These are phyloP conservation scores for Malus hybrid DNA, from an alignment of 331 rosid species.

Conservation along the genomic window DNA sequence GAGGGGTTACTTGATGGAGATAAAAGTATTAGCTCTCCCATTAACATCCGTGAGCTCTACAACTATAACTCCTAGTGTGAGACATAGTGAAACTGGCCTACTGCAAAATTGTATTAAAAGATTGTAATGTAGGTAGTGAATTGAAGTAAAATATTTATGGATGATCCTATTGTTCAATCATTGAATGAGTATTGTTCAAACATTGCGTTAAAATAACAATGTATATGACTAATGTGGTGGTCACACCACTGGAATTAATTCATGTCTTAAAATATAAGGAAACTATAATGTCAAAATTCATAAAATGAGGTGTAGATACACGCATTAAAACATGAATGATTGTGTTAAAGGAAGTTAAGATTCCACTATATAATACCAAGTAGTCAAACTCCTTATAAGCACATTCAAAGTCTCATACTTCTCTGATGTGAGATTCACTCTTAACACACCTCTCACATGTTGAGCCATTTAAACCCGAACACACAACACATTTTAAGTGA, in stretches of 20 bases:
- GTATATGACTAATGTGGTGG: neutral
- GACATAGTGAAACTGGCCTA: neutral
- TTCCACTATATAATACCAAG: too few species aligned
- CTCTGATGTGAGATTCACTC: too few species aligned
- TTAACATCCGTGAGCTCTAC: constrained; percentile 39
- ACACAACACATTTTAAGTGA: too few species aligned
- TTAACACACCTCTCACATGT: too few species aligned
- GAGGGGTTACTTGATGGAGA: constrained; percentile 38
- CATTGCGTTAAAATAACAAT: neutral
- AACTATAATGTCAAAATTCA: too few species aligned
- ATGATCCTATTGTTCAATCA: neutral
- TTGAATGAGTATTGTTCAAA: neutral
- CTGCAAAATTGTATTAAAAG: neutral
- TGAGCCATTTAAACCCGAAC: too few species aligned
- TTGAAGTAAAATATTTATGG: neutral
- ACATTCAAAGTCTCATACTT: too few species aligned
- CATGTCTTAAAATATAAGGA: neutral
- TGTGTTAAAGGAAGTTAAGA: too few species aligned
- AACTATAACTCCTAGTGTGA: neutral
- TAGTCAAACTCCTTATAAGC: too few species aligned
- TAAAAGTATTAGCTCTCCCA: constrained; percentile 24
- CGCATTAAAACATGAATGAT: too few species aligned
- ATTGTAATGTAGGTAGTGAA: neutral
- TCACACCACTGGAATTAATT: neutral
- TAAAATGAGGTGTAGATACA: neutral